Conservation (phyloP, 257 asterid species). For the Gentiana dahurica region DNA sequence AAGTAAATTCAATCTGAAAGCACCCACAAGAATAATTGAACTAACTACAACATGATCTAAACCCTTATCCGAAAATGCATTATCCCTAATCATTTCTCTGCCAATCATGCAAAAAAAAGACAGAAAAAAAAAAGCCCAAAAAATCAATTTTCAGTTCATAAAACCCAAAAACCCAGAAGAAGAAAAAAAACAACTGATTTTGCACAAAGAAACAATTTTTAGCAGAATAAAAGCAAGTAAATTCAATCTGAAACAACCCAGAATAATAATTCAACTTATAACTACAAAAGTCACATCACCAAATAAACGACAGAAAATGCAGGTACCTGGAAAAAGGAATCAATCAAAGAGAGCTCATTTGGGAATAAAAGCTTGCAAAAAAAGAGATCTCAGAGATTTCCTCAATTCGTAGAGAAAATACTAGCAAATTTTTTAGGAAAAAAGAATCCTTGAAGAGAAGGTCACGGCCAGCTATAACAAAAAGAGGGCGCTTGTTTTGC, state of each 20-base stretch:
- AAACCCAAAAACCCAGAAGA: background rate
- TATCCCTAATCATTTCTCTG: too few species aligned
- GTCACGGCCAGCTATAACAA: background rate
- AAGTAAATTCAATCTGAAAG: too few species aligned
- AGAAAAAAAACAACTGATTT: background rate
- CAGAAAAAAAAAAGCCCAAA: background rate
- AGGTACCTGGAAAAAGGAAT: constrained; percentile 1
- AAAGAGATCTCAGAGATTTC: background rate
- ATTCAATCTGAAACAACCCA: background rate
- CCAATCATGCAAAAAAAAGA: too few species aligned
- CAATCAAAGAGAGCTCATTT: background rate
- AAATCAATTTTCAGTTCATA: background rate
- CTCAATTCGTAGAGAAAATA: background rate
- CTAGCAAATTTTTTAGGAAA: background rate
- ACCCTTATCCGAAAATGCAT: too few species aligned
- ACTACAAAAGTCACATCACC: background rate
- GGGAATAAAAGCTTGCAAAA: background rate
- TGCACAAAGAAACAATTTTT: background rate
- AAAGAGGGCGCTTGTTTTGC: too few species aligned
- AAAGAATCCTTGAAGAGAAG: background rate
- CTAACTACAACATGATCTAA: too few species aligned
- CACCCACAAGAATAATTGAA: too few species aligned
- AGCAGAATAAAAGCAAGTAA: too few species aligned
- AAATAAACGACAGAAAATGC: background rate
- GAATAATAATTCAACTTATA: background rate